Evolutionary conservation across 768 basidiomycete genomes (phyloP), one percentile per base, ranked within the genome.

Genomic region (Polyporus arcularius): DNA sequence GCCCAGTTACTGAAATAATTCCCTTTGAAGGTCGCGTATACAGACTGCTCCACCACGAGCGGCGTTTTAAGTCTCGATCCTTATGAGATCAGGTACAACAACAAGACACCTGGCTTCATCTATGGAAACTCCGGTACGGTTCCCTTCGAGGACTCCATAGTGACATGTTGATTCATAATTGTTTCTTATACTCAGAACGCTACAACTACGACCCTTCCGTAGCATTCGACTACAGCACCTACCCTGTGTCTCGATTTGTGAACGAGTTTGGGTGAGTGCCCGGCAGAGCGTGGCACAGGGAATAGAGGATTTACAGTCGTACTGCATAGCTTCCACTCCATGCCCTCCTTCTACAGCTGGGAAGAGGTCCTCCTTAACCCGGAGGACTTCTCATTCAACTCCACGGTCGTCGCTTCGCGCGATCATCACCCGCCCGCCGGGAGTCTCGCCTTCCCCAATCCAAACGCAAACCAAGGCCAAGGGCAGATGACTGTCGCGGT

Each of bases 321-420:
- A 83, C 21, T 26, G 2, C 21, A 26, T 26, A 26, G 83, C 10
- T 85, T 85, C 72, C 85, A 85, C 68, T 85, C 84, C 0, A 83
- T 84, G 80, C 85, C 84, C 4, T 85, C 84, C 0, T 82, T 85
- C 71, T 85, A 83, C 61, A 80, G 74, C 53, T 86, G 84, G 84
- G 76, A 84, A 65, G 82, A 85, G 65, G 85, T 82, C 1, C 77
- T 85, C 4, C 64, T 70, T 18, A 77, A 78, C 3, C 76, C 79
- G 0, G 79, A 77, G 9, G 84, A 85, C 65, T 85, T 83, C 70
- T 74, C 74, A 28, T 85, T 85, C 73, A 85, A 85, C 69, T 83
- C 83, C 0, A 81, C 81, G 0, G 82, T 81, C 8, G 83, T 85
- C 5, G 73, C 77, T 63, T 82, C 84, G 7, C 77, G 84, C 38